phyloP scores from a whole-genome alignment of 1,284 basidiomycete genomes.

The Ganoderma resinaceum region DNA sequence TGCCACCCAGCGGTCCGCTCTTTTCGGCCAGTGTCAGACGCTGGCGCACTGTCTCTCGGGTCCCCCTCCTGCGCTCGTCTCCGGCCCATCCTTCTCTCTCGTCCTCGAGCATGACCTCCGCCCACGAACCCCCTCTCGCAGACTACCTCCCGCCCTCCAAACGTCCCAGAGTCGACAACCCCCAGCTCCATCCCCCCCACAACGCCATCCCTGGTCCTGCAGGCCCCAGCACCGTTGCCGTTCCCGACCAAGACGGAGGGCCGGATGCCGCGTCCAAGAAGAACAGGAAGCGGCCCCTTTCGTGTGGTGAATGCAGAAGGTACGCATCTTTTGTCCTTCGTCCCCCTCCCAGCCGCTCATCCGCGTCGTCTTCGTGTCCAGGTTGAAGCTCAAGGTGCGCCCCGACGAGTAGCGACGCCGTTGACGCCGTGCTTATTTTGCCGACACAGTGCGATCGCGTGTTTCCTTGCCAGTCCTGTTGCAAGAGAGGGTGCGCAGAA shows the following conservation, averaged over 20 bases:
- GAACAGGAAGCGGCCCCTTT: constrained; percentile 51
- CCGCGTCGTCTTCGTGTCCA: constrained; percentile 32
- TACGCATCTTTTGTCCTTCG: constrained; percentile 35
- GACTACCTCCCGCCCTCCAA: constrained; percentile 37
- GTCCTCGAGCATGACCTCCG: constrained; percentile 25
- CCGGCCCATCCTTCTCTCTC: constrained; percentile 22
- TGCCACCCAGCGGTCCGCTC: constrained; percentile 32
- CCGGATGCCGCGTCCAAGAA: constrained; percentile 42
- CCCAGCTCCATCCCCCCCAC: constrained; percentile 15
- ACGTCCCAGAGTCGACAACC: constrained; percentile 30
- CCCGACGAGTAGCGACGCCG: constrained; percentile 18
- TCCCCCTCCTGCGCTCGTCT: constrained; percentile 25
- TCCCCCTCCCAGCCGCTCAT: constrained; percentile 17
- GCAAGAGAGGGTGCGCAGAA: constrained; percentile 65
- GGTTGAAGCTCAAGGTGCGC: constrained; percentile 61
- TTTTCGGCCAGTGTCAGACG: constrained; percentile 33
- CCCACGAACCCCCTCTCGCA: constrained; percentile 32
- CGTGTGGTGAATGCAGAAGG: constrained; percentile 67
- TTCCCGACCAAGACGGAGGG: constrained; percentile 36
- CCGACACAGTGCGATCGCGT: constrained; percentile 59
- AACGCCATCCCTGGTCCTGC: constrained; percentile 21
- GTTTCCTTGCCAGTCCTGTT: constrained; percentile 67
- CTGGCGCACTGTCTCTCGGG: constrained; percentile 24
- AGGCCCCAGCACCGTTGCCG: constrained; percentile 27
- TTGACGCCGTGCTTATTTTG: constrained; percentile 24